phyloP scores from a whole-genome alignment of 768 basidiomycete genomes.

The Cantharellus anzutake region DNA sequence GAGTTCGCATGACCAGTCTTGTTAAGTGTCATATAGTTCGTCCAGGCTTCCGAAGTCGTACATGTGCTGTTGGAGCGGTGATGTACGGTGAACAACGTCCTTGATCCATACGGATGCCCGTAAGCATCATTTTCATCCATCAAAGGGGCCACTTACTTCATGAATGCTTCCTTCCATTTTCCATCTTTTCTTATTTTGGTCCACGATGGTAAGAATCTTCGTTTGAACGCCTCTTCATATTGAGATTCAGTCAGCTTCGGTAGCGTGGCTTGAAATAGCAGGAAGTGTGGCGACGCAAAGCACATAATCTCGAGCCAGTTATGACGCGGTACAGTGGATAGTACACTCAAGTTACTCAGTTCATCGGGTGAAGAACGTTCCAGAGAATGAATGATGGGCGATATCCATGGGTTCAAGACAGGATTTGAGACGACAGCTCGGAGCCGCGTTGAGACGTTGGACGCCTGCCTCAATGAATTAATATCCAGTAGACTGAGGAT shows the following conservation, averaged over 20 bases:
- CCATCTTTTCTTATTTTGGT: constrained; percentile 41
- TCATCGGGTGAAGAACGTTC: constrained; percentile 9
- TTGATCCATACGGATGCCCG: constrained; percentile 14
- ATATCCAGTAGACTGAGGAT: constrained; percentile 54
- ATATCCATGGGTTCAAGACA: constrained; percentile 57
- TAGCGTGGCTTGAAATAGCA: constrained; percentile 47
- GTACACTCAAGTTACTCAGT: constrained; percentile 42
- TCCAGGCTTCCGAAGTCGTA: constrained; percentile 68
- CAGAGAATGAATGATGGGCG: constrained; percentile 44
- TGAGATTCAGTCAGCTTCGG: constrained; percentile 45
- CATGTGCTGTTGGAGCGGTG: constrained; percentile 52
- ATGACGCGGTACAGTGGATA: constrained; percentile 43
- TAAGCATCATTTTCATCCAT: constrained; percentile 2
- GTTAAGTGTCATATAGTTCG: constrained; percentile 57
- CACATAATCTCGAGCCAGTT: constrained; percentile 66
- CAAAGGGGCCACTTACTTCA: constrained; percentile 30
- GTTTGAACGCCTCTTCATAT: constrained; percentile 58
- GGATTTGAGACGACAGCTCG: constrained; percentile 31
- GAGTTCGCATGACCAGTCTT: constrained; percentile 60
- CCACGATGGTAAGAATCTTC: constrained; percentile 66
- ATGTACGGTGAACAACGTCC: constrained; percentile 43
- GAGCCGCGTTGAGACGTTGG: constrained; percentile 42
- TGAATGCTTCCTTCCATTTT: constrained; percentile 43
- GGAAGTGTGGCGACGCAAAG: constrained; percentile 38
- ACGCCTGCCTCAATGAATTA: constrained; percentile 33